Conservation (phyloP, 2,329 filamentous ascomycete species). For the Cladobotryum protrusum region DNA sequence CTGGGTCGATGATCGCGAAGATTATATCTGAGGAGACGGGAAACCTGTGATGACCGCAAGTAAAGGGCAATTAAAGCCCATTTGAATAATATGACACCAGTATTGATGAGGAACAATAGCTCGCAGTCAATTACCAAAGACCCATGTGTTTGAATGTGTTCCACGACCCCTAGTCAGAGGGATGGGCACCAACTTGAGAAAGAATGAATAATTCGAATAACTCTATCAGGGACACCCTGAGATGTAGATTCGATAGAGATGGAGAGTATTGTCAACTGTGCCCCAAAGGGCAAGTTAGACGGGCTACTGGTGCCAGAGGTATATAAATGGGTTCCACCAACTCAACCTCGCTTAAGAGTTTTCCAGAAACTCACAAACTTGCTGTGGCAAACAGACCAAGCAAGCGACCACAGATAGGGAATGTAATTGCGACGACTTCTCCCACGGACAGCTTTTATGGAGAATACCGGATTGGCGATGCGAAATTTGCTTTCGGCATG, state of each 20-base stretch:
- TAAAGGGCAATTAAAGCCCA: too few species aligned
- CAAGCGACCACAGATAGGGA: neutral
- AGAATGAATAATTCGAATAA: neutral
- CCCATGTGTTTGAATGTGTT: neutral
- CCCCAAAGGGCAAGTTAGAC: conserved; percentile 7
- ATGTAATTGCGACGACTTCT: neutral
- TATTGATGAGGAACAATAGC: too few species aligned
- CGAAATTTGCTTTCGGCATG: neutral
- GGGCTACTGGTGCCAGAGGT: conserved; percentile 7
- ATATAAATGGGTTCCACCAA: conserved; percentile 8
- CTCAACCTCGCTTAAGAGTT: conserved; percentile 1
- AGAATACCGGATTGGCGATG: neutral
- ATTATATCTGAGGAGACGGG: too few species aligned
- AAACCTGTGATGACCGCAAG: too few species aligned
- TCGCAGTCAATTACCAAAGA: neutral
- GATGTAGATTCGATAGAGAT: conserved; percentile 6
- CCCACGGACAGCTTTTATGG: neutral
- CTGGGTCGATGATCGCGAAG: neutral
- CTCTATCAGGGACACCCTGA: conserved; percentile 6
- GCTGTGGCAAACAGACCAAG: neutral
- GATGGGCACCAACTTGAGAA: neutral
- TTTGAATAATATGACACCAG: too few species aligned
- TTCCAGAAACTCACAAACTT: neutral
- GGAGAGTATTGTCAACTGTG: conserved; percentile 4
- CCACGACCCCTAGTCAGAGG: neutral